Percentiles rank a stretch among this genome's conserved stretches.
Conservation (phyloP, 106 monocot genomes). For the Dioscorea zingiberensis region DNA sequence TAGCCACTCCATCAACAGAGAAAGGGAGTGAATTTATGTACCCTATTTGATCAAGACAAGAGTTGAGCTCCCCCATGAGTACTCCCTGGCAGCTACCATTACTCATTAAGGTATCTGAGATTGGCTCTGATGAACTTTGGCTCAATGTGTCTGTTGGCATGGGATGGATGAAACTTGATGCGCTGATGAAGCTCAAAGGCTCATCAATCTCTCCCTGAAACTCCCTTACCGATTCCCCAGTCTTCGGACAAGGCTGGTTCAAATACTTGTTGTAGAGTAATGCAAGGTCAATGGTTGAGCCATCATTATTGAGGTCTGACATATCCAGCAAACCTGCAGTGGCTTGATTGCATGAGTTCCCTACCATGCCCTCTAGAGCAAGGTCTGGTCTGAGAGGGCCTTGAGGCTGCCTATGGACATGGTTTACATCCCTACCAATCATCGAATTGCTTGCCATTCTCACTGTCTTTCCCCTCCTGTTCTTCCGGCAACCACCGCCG, state of each 20-base stretch:
- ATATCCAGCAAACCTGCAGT: neutral
- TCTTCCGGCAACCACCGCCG: constrained; percentile 74
- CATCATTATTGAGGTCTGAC: constrained; percentile 5
- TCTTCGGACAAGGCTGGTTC: constrained; percentile 5
- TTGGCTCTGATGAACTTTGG: neutral
- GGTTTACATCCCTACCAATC: neutral
- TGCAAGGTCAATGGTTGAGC: constrained; percentile 30
- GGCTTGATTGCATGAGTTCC: constrained; percentile 7
- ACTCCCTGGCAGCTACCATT: neutral
- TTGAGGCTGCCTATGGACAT: too few species aligned
- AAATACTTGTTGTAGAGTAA: constrained; percentile 32
- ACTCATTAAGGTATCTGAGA: constrained; percentile 3
- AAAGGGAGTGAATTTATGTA: constrained; percentile 1
- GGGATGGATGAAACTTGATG: constrained; percentile 1
- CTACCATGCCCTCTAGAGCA: constrained; percentile 27
- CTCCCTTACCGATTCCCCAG: neutral
- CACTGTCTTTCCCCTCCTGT: constrained; percentile 20
- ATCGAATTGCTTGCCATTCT: neutral
- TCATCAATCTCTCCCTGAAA: neutral
- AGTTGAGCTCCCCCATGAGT: constrained; percentile 7
- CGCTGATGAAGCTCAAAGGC: constrained; percentile 4
- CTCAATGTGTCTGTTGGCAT: constrained; percentile 2
- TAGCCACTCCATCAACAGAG: constrained; percentile 4
- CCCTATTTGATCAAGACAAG: neutral
- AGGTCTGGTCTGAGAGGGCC: constrained; percentile 19